Percentiles rank a stretch among this genome's conserved stretches.
These are phyloP conservation scores for Purpureocillium takamizusanense DNA, from an alignment of 2,329 filamentous ascomycete species.

Conservation along the genomic window DNA sequence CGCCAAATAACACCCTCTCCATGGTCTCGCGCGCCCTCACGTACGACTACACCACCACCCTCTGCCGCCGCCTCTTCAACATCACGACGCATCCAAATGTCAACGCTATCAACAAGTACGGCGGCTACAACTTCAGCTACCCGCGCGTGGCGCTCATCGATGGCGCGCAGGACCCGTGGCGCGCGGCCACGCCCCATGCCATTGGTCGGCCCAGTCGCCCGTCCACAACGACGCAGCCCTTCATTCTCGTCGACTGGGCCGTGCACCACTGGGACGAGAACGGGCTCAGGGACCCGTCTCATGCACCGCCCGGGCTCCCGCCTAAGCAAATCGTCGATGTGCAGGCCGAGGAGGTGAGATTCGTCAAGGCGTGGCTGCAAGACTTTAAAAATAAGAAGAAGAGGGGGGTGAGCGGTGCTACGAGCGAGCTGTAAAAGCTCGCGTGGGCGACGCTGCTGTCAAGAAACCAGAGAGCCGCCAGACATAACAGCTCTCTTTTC, in stretches of 20 bases:
- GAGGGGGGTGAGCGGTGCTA: too few relatives aligned
- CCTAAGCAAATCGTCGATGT: constrained; percentile 48
- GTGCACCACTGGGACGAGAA: constrained; percentile 81
- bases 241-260: constrained; percentile 61
- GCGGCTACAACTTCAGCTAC: constrained; percentile 64
- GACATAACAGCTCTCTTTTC: too few relatives aligned
- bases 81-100: constrained; percentile 55
- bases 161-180: constrained; percentile 74
- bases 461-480: too few relatives aligned
- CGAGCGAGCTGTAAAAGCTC: neutral
- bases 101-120: constrained; percentile 64
- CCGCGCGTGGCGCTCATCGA: constrained; percentile 68
- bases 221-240: constrained; percentile 58
- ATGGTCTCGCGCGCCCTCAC: constrained; percentile 64
- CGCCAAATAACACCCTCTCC: constrained; percentile 54
- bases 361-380: constrained; percentile 59
- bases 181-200: constrained; percentile 62
- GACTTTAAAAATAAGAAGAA: constrained; percentile 30
- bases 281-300: constrained; percentile 38
- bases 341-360: constrained; percentile 48
- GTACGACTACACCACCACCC: constrained; percentile 49
- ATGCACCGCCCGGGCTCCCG: constrained; percentile 53
- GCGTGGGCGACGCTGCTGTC: too few relatives aligned
- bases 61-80: constrained; percentile 63
- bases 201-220: constrained; percentile 46